Percentiles rank a stretch among this genome's conserved stretches.
Evolutionary conservation across 441 rosid genomes (phyloP).

Genomic region (Populus hybrid): DNA sequence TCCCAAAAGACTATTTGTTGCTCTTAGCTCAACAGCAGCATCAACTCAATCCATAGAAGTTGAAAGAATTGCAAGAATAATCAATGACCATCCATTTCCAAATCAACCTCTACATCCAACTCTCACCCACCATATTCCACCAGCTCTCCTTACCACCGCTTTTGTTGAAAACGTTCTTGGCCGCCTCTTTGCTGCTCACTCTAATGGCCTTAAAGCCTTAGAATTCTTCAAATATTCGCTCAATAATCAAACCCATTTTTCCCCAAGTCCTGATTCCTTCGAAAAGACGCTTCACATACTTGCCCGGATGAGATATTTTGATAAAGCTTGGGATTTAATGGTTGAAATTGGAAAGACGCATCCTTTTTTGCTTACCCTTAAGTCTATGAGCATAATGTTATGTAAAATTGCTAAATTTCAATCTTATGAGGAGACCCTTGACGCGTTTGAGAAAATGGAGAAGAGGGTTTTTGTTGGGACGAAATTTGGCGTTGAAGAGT

Average conservation of each 20-base stretch:
- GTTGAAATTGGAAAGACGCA: constrained; percentile 31
- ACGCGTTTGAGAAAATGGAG: constrained; percentile 67
- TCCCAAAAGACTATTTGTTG: neutral
- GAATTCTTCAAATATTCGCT: constrained; percentile 65
- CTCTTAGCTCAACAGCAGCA: neutral
- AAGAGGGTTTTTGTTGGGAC: constrained; percentile 44
- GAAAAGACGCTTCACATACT: constrained; percentile 85
- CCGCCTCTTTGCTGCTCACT: constrained; percentile 76
- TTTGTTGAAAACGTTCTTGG: constrained; percentile 75
- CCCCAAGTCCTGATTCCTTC: constrained; percentile 56
- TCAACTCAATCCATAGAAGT: constrained; percentile 22
- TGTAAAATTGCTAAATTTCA: constrained; percentile 56
- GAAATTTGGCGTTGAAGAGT: constrained; percentile 63
- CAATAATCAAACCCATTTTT: constrained; percentile 17
- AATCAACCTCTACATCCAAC: constrained; percentile 44
- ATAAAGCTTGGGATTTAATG: constrained; percentile 79
- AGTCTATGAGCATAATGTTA: constrained; percentile 80
- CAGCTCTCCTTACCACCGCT: constrained; percentile 30
- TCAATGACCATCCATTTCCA: constrained; percentile 75
- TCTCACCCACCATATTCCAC: constrained; percentile 38
- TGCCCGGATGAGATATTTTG: constrained; percentile 72
- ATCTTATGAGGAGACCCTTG: constrained; percentile 63
- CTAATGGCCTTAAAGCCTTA: constrained; percentile 84
- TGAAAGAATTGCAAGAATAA: constrained; percentile 49
- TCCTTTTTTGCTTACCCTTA: constrained; percentile 51